These are phyloP conservation scores for Xylaria sp. DNA, from an alignment of 2,329 filamentous ascomycete species.

Conservation along the genomic window DNA sequence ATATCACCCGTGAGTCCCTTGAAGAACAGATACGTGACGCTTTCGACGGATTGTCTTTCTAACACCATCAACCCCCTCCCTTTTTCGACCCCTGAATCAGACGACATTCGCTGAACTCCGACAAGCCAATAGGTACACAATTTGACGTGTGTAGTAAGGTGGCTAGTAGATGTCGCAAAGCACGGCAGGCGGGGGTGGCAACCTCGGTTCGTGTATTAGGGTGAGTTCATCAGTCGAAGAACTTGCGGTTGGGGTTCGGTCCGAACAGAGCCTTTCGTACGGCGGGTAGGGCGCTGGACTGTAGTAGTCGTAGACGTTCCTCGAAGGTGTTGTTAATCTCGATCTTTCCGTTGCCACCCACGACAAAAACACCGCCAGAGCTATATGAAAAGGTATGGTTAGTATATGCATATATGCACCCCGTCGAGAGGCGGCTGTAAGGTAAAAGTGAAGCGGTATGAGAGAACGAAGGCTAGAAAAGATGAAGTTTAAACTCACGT, in stretches of 20 bases:
- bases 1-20: conserved; percentile 12
- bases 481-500: too few species aligned
- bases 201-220: conserved; percentile 5
- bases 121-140: conserved; percentile 2
- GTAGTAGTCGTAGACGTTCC: conserved; percentile 85
- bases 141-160: conserved; percentile 7
- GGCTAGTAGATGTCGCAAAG: conserved; percentile 1
- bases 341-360: conserved; percentile 90
- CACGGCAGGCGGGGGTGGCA: neutral
- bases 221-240: conserved; percentile 76
- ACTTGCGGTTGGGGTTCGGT: conserved; percentile 94
- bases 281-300: conserved; percentile 84
- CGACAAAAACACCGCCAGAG: conserved; percentile 82
- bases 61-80: conserved; percentile 3
- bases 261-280: conserved; percentile 91
- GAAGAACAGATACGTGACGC: conserved; percentile 15
- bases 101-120: conserved; percentile 1
- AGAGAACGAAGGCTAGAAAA: too few species aligned
- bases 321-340: conserved; percentile 99
- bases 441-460: neutral
- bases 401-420: conserved; percentile 1
- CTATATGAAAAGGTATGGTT: conserved; percentile 59
- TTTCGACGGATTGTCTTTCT: conserved; percentile 12
- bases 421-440: neutral
- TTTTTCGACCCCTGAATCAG: conserved; percentile 11